Conservation (phyloP, 306 rosid genomes). For the Acacia melanoxylon region DNA sequence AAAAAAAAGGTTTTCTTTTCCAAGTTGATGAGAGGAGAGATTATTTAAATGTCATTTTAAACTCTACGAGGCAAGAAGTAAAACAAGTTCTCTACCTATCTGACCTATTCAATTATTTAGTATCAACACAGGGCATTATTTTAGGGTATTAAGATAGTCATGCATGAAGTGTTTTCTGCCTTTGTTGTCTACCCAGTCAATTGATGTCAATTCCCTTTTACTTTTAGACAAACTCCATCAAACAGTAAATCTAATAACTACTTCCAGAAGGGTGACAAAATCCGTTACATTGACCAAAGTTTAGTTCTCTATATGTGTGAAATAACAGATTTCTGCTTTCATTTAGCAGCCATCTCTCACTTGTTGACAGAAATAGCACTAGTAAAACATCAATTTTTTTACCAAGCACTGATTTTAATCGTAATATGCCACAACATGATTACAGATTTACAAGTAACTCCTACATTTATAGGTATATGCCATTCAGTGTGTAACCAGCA, state of each 20-base stretch:
- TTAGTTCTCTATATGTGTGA: background rate
- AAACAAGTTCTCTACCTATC: background rate
- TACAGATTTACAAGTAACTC: background rate
- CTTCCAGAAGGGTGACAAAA: background rate
- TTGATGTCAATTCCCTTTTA: background rate
- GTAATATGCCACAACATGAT: background rate
- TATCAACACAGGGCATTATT: background rate
- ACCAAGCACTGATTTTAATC: background rate
- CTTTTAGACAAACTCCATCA: background rate
- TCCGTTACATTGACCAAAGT: background rate
- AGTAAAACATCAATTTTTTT: background rate
- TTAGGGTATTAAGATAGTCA: background rate
- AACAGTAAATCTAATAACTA: background rate
- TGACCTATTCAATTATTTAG: background rate
- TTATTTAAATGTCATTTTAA: conserved; percentile 2
- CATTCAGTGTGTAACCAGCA: background rate
- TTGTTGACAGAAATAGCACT: background rate
- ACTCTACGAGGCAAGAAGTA: background rate
- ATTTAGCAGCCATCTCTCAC: background rate
- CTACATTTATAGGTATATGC: background rate
- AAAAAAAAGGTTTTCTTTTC: background rate
- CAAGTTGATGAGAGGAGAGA: background rate
- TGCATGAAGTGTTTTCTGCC: background rate
- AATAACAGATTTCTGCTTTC: background rate
- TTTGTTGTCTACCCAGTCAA: background rate